Conservation (phyloP, 768 basidiomycete species). For the Austroboletus eburneus region DNA sequence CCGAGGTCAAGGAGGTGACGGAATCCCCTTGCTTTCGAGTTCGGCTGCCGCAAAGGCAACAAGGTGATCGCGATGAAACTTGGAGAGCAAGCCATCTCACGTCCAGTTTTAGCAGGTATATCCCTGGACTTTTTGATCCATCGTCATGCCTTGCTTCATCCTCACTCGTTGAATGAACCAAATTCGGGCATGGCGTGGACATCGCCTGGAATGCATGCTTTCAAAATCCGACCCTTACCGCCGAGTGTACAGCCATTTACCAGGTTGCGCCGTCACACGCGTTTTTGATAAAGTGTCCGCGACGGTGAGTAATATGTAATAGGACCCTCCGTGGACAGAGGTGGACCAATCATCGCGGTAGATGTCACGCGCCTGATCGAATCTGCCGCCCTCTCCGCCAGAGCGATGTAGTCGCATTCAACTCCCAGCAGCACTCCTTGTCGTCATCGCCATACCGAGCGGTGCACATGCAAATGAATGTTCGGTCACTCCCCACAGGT, state of each 20-base stretch:
- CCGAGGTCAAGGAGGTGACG: slow-evolving; percentile 1
- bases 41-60: slow-evolving; percentile 1
- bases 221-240: slow-evolving; percentile 8
- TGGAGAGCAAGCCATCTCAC: slow-evolving; percentile 3
- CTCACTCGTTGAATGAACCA: slow-evolving; percentile 18
- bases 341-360: slow-evolving; percentile 22
- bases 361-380: slow-evolving; percentile 18
- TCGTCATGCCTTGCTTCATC: slow-evolving; percentile 22
- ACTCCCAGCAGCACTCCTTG: slow-evolving; percentile 14
- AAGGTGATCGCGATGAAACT: slow-evolving; percentile 4
- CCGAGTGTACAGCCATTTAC: slow-evolving; percentile 16
- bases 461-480: slow-evolving; percentile 18
- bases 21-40: not conserved
- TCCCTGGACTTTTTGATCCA: slow-evolving; percentile 7
- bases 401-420: slow-evolving; percentile 22
- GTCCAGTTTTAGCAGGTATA: slow-evolving; percentile 5
- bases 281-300: slow-evolving; percentile 19
- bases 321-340: slow-evolving; percentile 18
- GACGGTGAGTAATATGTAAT: slow-evolving; percentile 26
- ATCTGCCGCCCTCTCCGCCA: slow-evolving; percentile 19
- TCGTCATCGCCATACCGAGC: slow-evolving; percentile 26
- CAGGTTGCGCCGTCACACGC: slow-evolving; percentile 25
- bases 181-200: slow-evolving; percentile 18
- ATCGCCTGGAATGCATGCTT: slow-evolving; percentile 23
- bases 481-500: slow-evolving; percentile 15